Base-by-base conservation (phyloP, 2,329 filamentous ascomycete genomes). In the Arachnopeziza araneosa region DNA sequence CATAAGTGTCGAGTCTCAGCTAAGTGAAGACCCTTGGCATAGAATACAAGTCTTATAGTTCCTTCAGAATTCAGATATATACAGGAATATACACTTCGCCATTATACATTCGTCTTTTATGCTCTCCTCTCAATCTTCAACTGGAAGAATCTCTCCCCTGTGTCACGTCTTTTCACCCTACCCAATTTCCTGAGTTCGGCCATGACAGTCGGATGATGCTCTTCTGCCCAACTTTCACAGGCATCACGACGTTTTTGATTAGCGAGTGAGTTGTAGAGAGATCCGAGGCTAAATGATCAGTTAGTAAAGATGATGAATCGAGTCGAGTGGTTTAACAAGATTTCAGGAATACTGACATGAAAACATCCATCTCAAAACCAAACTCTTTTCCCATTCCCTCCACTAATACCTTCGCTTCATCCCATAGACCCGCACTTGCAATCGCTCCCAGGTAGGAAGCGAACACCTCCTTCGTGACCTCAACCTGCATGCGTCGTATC, bases 401-500 rank as follows among this genome's bases (percentile, higher is more conserved):
- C 51, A 96, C 78, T 36, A 90, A 77, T 60, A 79, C 76, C 66
- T 86, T 83, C 2, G 86, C 86, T 67, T 89, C 85, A 22, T 90
- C 83, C 53, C 90, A 80, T 55, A 87, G 80, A 24, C 85, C 87
- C 65, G 91, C 89, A 2, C 86, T 86, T 0, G 89, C 90, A 58
- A 96, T 74, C 0, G 90, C 90, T 9, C 86, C 89, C 54, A 89
- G 79, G 72, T 96, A 98, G 1, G 87, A 85, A 22, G 84, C 84
- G 75, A 90, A 93, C 14, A 98, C 83, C 1, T 80, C 74, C 23
- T 83, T 81, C 48, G 91, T 89, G 24, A 96, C 80, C 50, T 91
- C 87, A 56, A 98, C 81, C 30, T 95, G 91, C 80, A 96, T 87
- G 59, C 80, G 79, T 67, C 82, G 80, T 60, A 95, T 80, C 74